Base-by-base conservation (phyloP, 2,329 filamentous ascomycete species). In the Trichoderma pleuroti region DNA sequence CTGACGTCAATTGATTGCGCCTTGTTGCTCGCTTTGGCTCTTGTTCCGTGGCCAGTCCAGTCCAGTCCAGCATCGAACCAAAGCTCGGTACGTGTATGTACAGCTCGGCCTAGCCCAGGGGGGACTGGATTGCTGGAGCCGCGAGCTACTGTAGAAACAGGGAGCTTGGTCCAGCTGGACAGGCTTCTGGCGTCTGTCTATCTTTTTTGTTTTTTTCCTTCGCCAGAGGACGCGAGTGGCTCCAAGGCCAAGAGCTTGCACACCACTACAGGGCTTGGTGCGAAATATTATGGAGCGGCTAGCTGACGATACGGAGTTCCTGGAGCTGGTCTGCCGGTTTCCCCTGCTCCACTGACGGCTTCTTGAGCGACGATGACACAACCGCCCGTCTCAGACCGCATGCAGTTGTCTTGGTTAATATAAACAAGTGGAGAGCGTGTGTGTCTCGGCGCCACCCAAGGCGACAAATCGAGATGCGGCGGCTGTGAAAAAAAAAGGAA, bases 281-380 rank as follows among this genome's bases (percentile, higher is more conserved):
- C 65, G 26, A 49, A 59, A 60, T 32, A 68, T 12, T 30, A 68
- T 60, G 54, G 65, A 68, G 54, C 65, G 30, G 52, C 57, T 59
- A 34, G 65, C 26, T 60, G 36, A 56, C 65, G 65, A 68, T 60
- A 68, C 65, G 65, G 54, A 68, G 65, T 59, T 68, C 54, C 65
- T 68, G 54, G 65, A 59, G 42, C 54, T 59, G 65, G 65, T 59
- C 57, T 60, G 65, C 65, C 54, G 54, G 54, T 21, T 34, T 24
- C n/a, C 32, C 68, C 36, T 56, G 49, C 30, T 68, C 70, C 64
- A 61, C 70, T 52, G 64, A 42, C 46, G 70, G 64, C 46, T 67
- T 46, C 67, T 49, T 68, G 56, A 32, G 56, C 64, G 70, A 68
- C 70, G 49, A 68, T 69, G 70, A 68, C 70, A 71, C 70, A 68